A percentile compares a stretch with the other conserved stretches of the same genome.
Evolutionary conservation across 176 grass and related monocot genomes (phyloP).

Genomic region (Oryza brachyantha): DNA sequence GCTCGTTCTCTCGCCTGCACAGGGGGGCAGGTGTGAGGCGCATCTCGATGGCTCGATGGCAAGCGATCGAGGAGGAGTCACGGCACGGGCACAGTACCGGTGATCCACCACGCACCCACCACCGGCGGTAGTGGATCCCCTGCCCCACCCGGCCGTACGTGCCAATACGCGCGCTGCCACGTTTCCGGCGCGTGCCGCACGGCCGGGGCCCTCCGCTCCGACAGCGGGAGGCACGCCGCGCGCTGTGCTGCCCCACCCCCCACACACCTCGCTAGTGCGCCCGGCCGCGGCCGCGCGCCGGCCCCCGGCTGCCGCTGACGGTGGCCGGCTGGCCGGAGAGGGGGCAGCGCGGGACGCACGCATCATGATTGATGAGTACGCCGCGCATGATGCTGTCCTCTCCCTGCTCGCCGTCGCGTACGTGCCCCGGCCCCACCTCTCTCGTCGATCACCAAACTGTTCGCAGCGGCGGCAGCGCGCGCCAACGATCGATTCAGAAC

Average conservation of each 20-base stretch:
- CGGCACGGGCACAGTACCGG: not conserved
- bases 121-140: not conserved
- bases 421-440: slow-evolving; percentile 9
- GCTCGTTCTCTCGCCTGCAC: not conserved
- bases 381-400: slow-evolving; percentile 23
- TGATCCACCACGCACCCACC: not conserved
- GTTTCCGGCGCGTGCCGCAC: not conserved
- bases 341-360: slow-evolving; percentile 1
- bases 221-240: slow-evolving; percentile 46
- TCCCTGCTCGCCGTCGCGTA: slow-evolving; percentile 21
- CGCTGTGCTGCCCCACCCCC: no score
- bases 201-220: slow-evolving; percentile 10
- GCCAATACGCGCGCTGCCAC: slow-evolving; percentile 27
- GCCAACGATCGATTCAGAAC: no score
- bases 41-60: slow-evolving; percentile 17
- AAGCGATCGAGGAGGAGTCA: slow-evolving; percentile 36
- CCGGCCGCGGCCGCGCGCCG: not conserved
- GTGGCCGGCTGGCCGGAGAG: not conserved
- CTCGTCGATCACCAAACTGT: not conserved
- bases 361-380: slow-evolving; percentile 35
- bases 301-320: not conserved
- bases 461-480: not conserved
- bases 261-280: no score
- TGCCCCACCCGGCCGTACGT: not conserved
- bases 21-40: not conserved